Conservation (phyloP, 352 stramenopile species). For the Phytophthora foliorum region DNA sequence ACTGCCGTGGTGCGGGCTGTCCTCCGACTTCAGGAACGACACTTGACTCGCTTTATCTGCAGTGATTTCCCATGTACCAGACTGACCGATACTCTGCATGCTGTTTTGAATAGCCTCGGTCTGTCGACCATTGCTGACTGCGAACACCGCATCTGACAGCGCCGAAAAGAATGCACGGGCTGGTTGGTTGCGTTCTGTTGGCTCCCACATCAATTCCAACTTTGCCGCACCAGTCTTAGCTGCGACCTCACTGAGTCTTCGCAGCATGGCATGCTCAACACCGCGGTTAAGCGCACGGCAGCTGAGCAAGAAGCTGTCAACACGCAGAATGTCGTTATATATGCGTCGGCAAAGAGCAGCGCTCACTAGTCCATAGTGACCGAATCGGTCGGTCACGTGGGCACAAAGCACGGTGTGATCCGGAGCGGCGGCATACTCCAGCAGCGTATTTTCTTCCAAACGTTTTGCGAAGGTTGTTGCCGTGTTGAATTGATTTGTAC, state of each 20-base stretch:
- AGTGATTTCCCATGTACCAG: conserved; percentile 33
- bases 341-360: conserved; percentile 46
- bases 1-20: conserved; percentile 1
- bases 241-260: conserved; percentile 54
- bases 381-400: conserved; percentile 77
- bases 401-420: conserved; percentile 52
- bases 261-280: conserved; percentile 76
- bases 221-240: conserved; percentile 2
- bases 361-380: conserved; percentile 80
- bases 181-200: conserved; percentile 73
- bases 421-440: conserved; percentile 31
- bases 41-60: conserved; percentile 37
- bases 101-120: neutral
- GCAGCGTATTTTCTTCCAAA: conserved; percentile 42
- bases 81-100: conserved; percentile 6
- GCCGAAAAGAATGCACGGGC: conserved; percentile 63
- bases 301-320: conserved; percentile 78
- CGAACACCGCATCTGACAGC: conserved; percentile 34
- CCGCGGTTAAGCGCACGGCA: conserved; percentile 77
- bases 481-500: conserved; percentile 81
- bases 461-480: conserved; percentile 61
- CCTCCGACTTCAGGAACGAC: conserved; percentile 39
- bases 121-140: neutral
- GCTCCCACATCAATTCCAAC: conserved; percentile 64
- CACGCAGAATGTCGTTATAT: conserved; percentile 23